Conservation (phyloP, 495 filamentous ascomycete genomes). For the Aspergillus avenaceus region DNA sequence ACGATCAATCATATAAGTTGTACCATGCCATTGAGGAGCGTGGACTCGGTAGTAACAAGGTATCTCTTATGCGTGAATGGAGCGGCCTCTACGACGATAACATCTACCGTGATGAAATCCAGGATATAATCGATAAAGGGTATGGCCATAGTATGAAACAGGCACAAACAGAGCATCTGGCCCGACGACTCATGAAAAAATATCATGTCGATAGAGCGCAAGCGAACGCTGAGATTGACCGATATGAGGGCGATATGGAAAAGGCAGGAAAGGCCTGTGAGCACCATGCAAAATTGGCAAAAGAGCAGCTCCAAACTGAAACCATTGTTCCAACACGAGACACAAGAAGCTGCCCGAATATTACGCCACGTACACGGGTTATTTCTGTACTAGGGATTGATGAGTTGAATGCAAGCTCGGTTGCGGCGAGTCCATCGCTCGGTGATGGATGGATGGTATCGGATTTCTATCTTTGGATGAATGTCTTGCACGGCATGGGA, state of each 20-base stretch:
- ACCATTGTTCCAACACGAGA: slow-evolving; percentile 9
- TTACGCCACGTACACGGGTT: slow-evolving; percentile 4
- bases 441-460: slow-evolving; percentile 16
- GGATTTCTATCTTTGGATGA: slow-evolving; percentile 13
- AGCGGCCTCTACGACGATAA: too few species aligned
- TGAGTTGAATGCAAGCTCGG: neutral
- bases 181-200: slow-evolving; percentile 4
- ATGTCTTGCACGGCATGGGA: slow-evolving; percentile 11
- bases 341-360: slow-evolving; percentile 5
- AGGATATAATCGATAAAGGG: too few species aligned
- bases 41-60: too few species aligned
- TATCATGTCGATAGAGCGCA: slow-evolving; percentile 3
- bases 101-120: too few species aligned
- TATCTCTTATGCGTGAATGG: too few species aligned
- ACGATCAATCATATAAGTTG: too few species aligned
- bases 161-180: slow-evolving; percentile 6
- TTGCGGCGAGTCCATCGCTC: slow-evolving; percentile 5
- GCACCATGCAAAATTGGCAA: neutral
- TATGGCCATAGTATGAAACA: too few species aligned
- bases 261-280: slow-evolving; percentile 4
- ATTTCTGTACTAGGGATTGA: slow-evolving; percentile 7
- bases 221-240: neutral
- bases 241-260: neutral
- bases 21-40: too few species aligned
- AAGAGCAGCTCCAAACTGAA: neutral